phyloP scores from a whole-genome alignment of 2,329 filamentous ascomycete species.

The Stachybotrys elegans region DNA sequence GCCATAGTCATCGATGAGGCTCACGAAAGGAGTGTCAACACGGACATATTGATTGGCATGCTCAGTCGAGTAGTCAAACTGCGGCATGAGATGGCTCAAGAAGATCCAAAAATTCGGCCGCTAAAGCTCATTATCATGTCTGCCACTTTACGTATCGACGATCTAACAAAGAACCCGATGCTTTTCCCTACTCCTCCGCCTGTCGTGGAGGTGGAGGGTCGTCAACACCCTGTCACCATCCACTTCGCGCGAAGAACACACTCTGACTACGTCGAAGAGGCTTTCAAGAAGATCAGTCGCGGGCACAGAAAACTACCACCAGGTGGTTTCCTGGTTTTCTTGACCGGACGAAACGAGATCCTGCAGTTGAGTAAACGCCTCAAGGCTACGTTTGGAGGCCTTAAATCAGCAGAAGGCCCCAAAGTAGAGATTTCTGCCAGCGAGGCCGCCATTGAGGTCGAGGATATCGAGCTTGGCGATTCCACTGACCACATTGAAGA shows the following conservation, averaged over 20 bases:
- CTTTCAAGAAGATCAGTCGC: slow-evolving; percentile 77
- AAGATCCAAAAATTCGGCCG: slow-evolving; percentile 67
- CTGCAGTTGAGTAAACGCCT: slow-evolving; percentile 73
- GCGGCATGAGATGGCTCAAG: slow-evolving; percentile 66
- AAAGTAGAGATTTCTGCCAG: slow-evolving; percentile 71
- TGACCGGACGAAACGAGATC: slow-evolving; percentile 94
- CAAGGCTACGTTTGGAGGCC: slow-evolving; percentile 59
- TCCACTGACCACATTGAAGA: slow-evolving; percentile 58
- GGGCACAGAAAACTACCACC: slow-evolving; percentile 87
- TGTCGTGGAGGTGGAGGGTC: slow-evolving; percentile 82
- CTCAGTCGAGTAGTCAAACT: slow-evolving; percentile 87
- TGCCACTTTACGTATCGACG: slow-evolving; percentile 83
- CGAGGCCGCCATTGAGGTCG: slow-evolving; percentile 74
- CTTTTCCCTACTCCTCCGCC: slow-evolving; percentile 78
- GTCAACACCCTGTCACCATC: slow-evolving; percentile 83
- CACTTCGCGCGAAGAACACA: slow-evolving; percentile 84
- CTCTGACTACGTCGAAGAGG: slow-evolving; percentile 86
- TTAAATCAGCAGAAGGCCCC: slow-evolving; percentile 52
- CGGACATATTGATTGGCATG: slow-evolving; percentile 97
- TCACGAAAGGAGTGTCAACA: slow-evolving; percentile 95
- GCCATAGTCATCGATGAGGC: slow-evolving; percentile 94
- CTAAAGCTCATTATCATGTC: slow-evolving; percentile 98
- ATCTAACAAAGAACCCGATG: slow-evolving; percentile 78
- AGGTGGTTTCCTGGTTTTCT: slow-evolving; percentile 87
- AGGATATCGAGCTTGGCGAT: slow-evolving; percentile 80